Evolutionary conservation across 78 protist species (phyloP).

Genomic region (Dictyostelium intermedium): DNA sequence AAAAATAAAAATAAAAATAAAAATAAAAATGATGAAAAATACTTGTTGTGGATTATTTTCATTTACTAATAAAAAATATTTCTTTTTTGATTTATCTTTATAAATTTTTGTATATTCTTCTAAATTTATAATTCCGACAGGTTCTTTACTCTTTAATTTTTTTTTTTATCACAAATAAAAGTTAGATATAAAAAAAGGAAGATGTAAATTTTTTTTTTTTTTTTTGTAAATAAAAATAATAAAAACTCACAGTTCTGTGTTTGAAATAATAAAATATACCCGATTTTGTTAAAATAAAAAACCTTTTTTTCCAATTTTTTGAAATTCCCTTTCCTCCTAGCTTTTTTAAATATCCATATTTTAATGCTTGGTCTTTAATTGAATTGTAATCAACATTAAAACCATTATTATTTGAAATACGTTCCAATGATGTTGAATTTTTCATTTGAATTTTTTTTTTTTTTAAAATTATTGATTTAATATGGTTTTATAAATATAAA

Average conservation of each 20-base stretch:
- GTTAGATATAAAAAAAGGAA: neutral
- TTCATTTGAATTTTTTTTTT: neutral
- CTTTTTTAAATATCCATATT: slow-evolving; percentile 39
- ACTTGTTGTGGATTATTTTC: slow-evolving; percentile 38
- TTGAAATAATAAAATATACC: slow-evolving; percentile 62
- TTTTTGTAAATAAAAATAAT: neutral
- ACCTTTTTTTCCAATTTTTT: slow-evolving; percentile 68
- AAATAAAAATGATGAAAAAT: neutral
- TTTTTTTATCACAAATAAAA: neutral
- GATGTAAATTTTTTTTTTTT: neutral
- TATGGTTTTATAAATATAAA: no score
- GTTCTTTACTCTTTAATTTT: neutral
- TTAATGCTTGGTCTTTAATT: neutral
- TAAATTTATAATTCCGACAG: slow-evolving; percentile 38
- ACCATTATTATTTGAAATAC: neutral
- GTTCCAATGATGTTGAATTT: neutral
- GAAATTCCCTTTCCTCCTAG: slow-evolving; percentile 57
- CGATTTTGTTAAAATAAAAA: slow-evolving; percentile 14
- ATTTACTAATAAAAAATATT: slow-evolving; percentile 18
- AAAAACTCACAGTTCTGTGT: slow-evolving; percentile 44
- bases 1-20: no score
- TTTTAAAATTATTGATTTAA: no score
- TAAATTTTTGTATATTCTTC: slow-evolving; percentile 38
- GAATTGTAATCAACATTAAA: neutral
- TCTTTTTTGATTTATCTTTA: slow-evolving; percentile 53